These are phyloP conservation scores for Macrolepiota fuliginosa DNA, from an alignment of 768 basidiomycete species.

Conservation along the genomic window DNA sequence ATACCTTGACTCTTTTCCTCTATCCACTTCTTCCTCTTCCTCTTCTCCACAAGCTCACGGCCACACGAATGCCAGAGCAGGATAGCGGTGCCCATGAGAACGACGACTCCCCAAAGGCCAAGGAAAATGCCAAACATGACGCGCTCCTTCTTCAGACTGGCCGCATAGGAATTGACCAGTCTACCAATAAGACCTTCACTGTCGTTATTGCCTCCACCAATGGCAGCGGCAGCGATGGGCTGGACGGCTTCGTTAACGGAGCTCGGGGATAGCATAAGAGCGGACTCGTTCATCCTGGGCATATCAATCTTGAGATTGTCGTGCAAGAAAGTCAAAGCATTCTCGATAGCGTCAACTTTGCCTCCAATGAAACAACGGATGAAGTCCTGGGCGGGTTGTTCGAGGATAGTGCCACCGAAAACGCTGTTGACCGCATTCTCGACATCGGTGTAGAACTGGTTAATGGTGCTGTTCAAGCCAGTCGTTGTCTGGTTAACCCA, in stretches of 20 bases:
- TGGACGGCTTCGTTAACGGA: conserved; percentile 70
- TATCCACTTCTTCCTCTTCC: conserved; percentile 45
- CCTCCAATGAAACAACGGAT: conserved; percentile 87
- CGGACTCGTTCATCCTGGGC: conserved; percentile 70
- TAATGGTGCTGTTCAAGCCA: conserved; percentile 83
- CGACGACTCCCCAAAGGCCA: conserved; percentile 78
- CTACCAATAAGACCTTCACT: conserved; percentile 65
- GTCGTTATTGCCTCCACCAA: conserved; percentile 53
- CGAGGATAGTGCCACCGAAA: conserved; percentile 84
- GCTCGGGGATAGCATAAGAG: conserved; percentile 73
- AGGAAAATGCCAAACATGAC: conserved; percentile 84
- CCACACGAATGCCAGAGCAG: conserved; percentile 74
- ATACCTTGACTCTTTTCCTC: conserved; percentile 47
- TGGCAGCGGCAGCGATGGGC: conserved; percentile 83
- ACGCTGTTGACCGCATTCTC: conserved; percentile 73
- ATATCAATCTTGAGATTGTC: conserved; percentile 81
- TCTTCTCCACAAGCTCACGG: conserved; percentile 41
- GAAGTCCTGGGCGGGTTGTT: conserved; percentile 81
- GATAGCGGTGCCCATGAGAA: conserved; percentile 71
- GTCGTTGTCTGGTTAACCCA: conserved; percentile 93
- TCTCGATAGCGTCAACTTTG: conserved; percentile 85
- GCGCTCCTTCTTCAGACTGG: conserved; percentile 74
- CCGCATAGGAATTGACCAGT: conserved; percentile 71
- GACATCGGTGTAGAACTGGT: conserved; percentile 82
- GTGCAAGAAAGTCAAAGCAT: conserved; percentile 88